A percentile compares a stretch with the other conserved stretches of the same genome.
Conservation (phyloP, 148 eudicot genomes). For the Camellia granthamiana region DNA sequence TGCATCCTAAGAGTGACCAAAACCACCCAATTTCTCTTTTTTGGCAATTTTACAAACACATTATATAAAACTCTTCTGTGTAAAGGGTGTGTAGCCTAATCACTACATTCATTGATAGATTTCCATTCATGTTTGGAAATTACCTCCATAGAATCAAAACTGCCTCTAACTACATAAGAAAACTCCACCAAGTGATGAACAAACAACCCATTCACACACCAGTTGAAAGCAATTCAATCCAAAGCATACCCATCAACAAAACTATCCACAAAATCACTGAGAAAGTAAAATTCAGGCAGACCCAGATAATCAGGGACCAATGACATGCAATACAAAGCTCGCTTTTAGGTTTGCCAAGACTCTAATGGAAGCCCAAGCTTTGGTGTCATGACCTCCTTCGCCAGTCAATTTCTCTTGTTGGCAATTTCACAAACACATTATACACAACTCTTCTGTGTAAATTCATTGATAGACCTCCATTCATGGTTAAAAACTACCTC, state of each 20-base stretch:
- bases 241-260: constrained; percentile 1
- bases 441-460: neutral
- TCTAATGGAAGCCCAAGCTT: constrained; percentile 56
- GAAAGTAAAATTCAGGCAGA: constrained; percentile 3
- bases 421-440: constrained; percentile 5
- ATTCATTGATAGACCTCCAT: neutral
- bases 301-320: neutral
- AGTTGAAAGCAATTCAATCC: neutral
- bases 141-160: neutral
- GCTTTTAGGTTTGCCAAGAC: constrained; percentile 29
- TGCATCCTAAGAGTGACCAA: neutral
- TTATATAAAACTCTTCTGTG: neutral
- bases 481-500: too few relatives aligned
- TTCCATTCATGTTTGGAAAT: too few relatives aligned
- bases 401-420: neutral
- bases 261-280: neutral
- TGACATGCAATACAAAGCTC: neutral
- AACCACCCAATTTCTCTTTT: neutral
- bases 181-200: neutral
- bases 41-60: constrained; percentile 5
- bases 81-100: neutral
- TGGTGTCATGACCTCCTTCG: constrained; percentile 7
- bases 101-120: neutral
- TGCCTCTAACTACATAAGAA: too few relatives aligned
- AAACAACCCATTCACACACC: neutral